phyloP scores from a whole-genome alignment of 768 basidiomycete species.

The Cytidiella melzeri region DNA sequence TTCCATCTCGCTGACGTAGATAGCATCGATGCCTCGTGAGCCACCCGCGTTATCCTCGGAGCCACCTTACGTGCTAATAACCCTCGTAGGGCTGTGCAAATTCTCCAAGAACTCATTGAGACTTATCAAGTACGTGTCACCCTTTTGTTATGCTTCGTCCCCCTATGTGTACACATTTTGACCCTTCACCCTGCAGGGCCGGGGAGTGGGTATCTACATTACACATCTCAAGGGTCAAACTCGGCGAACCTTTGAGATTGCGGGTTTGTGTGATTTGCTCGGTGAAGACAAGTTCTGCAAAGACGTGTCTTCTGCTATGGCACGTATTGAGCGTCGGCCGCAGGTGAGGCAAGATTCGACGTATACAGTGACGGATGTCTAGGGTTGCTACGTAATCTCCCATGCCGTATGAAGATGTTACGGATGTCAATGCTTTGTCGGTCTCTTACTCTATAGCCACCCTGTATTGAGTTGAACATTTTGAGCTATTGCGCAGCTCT shows the following conservation, averaged over 20 bases:
- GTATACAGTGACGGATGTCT: not conserved
- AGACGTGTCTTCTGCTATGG: conserved; percentile 38
- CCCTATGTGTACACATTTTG: conserved; percentile 20
- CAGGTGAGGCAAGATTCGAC: conserved; percentile 2
- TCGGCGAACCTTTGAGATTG: conserved; percentile 34
- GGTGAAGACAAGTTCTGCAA: conserved; percentile 40
- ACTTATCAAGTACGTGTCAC: conserved; percentile 58
- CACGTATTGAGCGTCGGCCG: conserved; percentile 29
- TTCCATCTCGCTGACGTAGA: conserved; percentile 95
- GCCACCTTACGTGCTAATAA: not conserved
- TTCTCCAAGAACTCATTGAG: conserved; percentile 71
- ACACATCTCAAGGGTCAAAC: conserved; percentile 37
- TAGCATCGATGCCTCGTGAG: conserved; percentile 85
- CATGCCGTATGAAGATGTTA: not conserved
- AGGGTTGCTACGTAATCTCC: not conserved
- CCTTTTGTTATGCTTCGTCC: no score
- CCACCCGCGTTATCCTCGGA: conserved; percentile 1
- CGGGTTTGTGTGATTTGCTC: conserved; percentile 37
- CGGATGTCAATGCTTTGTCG: no score
- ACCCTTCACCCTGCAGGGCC: conserved; percentile 14
- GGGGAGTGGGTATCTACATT: conserved; percentile 39
- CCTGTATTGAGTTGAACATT: no score
- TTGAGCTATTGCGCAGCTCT: no score
- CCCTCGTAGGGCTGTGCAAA: conserved; percentile 63
- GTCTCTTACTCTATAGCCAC: no score